Base-by-base conservation (phyloP, 1,139 yeast genomes). In the Debaryomyces udenii region DNA sequence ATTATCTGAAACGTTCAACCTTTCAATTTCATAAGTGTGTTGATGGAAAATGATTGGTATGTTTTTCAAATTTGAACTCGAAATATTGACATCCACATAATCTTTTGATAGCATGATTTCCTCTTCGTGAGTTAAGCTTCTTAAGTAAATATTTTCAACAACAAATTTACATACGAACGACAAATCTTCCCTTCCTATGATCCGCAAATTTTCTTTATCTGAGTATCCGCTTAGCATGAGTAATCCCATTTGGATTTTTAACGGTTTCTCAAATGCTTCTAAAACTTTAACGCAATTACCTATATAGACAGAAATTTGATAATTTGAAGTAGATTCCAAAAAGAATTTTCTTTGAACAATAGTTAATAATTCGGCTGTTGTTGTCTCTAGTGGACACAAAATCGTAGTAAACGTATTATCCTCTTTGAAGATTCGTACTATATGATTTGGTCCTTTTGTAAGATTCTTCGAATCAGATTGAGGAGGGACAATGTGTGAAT, bases 141-240 rank as follows among this genome's bases (percentile, higher is more conserved):
- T 77, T 38, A 89, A 73, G 24, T 81, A 80, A 35, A 85, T 82
- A 38, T 81, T 83, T 53, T 85, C 89, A 42, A 90, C 81, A 31
- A 85, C 83, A 61, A 93, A 89, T 50, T 91, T 88, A 61, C 94
- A 88, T 32, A 94, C 70, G 56, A 83, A 90, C 37, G 94, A 84
- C 46, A 93, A 67, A 62, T 93, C 99, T 44, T 88, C 95, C 44
- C 96, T 75, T 24, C 96, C 97, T 41, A 90, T 76, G 39, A 83
- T 86, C 44, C 82, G 82, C 39, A 91, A 67, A 38, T 83, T 81
- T 58, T 91, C 98, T 13, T 78, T 71, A 38, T 81, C 86, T 2
- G 80, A 77, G 58, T 87, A 93, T 2, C 99, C 99, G 59, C 90
- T 84, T 32, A 86, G 67, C 48, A 83, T 70, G 16, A 94, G 65